Percentiles rank a stretch among this genome's conserved stretches.
Evolutionary conservation across 169 alveolate species (phyloP).

Genomic region (Plasmodium berghei): DNA sequence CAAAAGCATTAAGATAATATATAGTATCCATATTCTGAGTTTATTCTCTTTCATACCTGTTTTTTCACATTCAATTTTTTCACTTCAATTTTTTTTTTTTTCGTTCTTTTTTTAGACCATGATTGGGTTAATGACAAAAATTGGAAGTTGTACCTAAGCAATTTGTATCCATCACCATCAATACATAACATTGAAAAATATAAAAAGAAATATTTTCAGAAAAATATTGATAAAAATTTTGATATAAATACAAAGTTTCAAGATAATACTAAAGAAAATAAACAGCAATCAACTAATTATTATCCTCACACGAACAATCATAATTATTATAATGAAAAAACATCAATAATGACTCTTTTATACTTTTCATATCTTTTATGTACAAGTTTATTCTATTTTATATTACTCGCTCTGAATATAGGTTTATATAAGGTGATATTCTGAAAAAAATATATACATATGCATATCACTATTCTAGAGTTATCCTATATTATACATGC

Average conservation of each 20-base stretch:
- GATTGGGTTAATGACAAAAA: constrained; percentile 75
- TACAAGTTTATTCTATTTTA: constrained; percentile 45
- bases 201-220: constrained; percentile 69
- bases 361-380: constrained; percentile 30
- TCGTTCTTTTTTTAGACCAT: constrained; percentile 17
- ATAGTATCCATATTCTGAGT: too few relatives aligned
- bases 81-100: neutral
- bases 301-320: constrained; percentile 8
- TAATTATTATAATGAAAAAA: constrained; percentile 13
- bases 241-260: constrained; percentile 41
- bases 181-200: constrained; percentile 67
- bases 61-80: neutral
- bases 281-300: constrained; percentile 35
- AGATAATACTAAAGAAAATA: constrained; percentile 20
- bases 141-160: constrained; percentile 58
- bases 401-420: constrained; percentile 28
- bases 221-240: constrained; percentile 50
- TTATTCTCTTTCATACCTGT: too few relatives aligned
- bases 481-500: too few relatives aligned
- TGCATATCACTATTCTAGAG: too few relatives aligned
- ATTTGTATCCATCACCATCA: constrained; percentile 66
- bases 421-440: constrained; percentile 45
- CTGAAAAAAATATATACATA: neutral
- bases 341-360: constrained; percentile 42
- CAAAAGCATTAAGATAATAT: too few relatives aligned